Evolutionary conservation across 805 yeast species (phyloP), one percentile per base, ranked within the genome.

Genomic region (Candida michaelii): DNA sequence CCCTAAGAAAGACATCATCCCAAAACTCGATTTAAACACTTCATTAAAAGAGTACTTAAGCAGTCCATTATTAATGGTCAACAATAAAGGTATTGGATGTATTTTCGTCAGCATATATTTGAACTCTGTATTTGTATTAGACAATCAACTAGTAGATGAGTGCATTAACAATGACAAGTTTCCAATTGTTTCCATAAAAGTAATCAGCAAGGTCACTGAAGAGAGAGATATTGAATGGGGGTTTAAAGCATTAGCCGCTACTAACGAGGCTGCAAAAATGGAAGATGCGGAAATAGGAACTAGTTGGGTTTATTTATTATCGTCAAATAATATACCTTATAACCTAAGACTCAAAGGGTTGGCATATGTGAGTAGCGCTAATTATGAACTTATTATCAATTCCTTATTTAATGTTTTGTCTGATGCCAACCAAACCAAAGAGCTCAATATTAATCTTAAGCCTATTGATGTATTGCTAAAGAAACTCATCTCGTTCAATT

Each of bases 201-300:
- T 81, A 4, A 73, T 71, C 48, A 60, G 76, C 13, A 83, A 83
- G 49, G 60, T 82, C 27, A 31, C 60, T 0, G 49, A 73, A 2
- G 62, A 56, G 1, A 65, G 58, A 5, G 85, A 81, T 46, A 74
- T 69, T 36, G 42, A 49, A 8, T 82, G 86, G 88, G 76, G 71
- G 47, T 59, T 73, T 7, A 58, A 66, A 35, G 75, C 84, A 0
- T 56, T 83, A 30, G 51, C 48, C 23, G 5, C n/a, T 7, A 5
- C 6, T 33, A 5, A 11, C n/a, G 27, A 62, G 8, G 31, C 44
- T 3, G 29, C 39, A 2, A 38, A 27, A 54, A 15, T 36, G 34
- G 12, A 10, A 11, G 12, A 27, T n/a, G n/a, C n/a, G 11, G 53
- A 36, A 7, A 64, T 63, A 42, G 85, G 85, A 10, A 58, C 58